Base-by-base conservation (phyloP, 2,329 filamentous ascomycete genomes). In the Colletotrichum euphorbiae region DNA sequence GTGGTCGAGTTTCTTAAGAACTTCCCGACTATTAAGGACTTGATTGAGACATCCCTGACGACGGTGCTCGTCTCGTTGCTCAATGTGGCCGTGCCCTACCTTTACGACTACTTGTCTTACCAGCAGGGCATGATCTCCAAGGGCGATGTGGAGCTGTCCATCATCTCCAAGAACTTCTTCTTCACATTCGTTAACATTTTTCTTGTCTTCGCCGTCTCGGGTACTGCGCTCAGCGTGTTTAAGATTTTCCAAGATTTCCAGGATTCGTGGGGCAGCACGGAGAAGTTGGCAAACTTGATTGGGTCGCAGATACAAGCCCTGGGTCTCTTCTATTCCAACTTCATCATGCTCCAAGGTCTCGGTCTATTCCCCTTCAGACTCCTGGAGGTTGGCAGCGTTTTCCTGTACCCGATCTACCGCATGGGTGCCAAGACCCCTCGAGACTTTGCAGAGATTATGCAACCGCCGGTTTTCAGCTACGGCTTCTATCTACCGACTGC, bases 141-240 rank as follows among this genome's bases (percentile, higher is more conserved):
- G 73, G 93, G 93, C 50, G 96, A 99, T 70, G 90, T 99, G 21
- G 96, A 98, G 78, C 85, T 99, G 6, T 98, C 96, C 0, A 86
- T 97, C 50, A 95, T 99, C 72, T 97, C 93, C 61, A 99, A 99
- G 82, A 99, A 98, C 79, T 99, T 98, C 81, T 97, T 98, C 85
- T 99, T 99, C 77, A 94, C 92, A 9, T 99, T 99, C 80, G 98
- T 99, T 87, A 99, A 99, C 80, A 93, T 98, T 65, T 99, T 99
- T 80, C 87, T 98, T 57, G 89, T 98, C 50, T 98, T 98, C 77
- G 97, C 95, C 1, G 87, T 96, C 28, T 92, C 97, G 51, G 92
- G 92, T 61, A 93, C 94, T 3, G 93, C 92, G 80, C 89, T 91
- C 48, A 93, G 94, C 4, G 93, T 92, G 80, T 89, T 91, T 43